A percentile compares a stretch with the other conserved stretches of the same genome.
Evolutionary conservation across 108 stramenopile genomes (phyloP).

Genomic region (Skeletonema tropicum): DNA sequence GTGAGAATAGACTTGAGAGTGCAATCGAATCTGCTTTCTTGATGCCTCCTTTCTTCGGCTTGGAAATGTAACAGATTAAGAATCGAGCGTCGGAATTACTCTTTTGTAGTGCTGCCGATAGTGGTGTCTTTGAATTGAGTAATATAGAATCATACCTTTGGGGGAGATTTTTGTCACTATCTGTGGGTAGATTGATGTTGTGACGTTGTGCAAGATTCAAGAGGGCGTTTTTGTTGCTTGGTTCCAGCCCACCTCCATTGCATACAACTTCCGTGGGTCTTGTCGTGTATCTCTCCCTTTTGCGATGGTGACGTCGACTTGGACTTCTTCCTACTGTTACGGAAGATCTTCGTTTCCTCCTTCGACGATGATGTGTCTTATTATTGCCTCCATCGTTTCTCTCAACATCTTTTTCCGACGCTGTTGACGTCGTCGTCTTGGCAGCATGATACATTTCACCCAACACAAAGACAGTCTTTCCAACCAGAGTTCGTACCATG

Average conservation of each 20-base stretch:
- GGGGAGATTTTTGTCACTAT: not conserved
- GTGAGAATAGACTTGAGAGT: constrained; percentile 59
- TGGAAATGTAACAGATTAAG: constrained; percentile 71
- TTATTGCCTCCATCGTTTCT: not conserved
- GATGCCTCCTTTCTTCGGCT: constrained; percentile 24
- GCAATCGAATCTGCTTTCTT: constrained; percentile 36
- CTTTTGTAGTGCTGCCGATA: constrained; percentile 59
- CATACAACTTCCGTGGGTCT: constrained; percentile 5
- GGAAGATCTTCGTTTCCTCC: not conserved
- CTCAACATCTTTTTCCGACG: constrained; percentile 6
- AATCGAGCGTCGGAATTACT: constrained; percentile 69
- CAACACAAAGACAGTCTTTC: constrained; percentile 23
- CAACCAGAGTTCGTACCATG: constrained; percentile 16
- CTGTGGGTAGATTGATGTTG: constrained; percentile 9
- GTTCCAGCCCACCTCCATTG: constrained; percentile 22
- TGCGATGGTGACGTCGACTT: not conserved
- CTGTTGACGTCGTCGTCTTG: not conserved
- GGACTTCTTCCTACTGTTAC: constrained; percentile 4
- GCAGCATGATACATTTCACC: constrained; percentile 26
- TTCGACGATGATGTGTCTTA: not conserved
- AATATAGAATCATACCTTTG: constrained; percentile 29
- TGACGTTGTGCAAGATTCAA: not conserved
- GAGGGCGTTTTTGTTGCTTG: not conserved
- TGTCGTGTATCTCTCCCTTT: not conserved
- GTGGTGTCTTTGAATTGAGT: constrained; percentile 21